Conservation (phyloP, 805 yeast genomes). For the Ogataea wickerhamii region DNA sequence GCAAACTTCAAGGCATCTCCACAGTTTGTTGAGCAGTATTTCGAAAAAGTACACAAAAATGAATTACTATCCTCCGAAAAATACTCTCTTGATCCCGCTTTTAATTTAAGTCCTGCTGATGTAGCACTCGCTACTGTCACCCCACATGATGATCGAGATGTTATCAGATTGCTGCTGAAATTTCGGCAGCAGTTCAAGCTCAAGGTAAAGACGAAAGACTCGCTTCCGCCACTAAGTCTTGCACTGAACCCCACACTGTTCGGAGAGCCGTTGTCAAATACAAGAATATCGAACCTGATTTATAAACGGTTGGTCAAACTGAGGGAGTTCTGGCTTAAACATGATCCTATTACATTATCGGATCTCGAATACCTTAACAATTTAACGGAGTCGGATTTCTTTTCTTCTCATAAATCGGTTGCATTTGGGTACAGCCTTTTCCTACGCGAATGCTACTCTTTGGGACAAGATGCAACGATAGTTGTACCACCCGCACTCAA, state of each 20-base stretch:
- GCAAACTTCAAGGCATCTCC: constrained; percentile 2
- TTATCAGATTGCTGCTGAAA: not conserved
- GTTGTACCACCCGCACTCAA: constrained; percentile 5
- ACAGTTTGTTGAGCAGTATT: constrained; percentile 6
- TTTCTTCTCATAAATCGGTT: constrained; percentile 1
- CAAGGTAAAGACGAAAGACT: constrained; percentile 10
- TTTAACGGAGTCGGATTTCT: constrained; percentile 4
- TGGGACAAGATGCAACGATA: constrained; percentile 18
- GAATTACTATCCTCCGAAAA: constrained; percentile 2
- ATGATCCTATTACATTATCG: constrained; percentile 15
- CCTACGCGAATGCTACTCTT: constrained; percentile 7
- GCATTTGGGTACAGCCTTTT: constrained; percentile 18
- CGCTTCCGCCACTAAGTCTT: constrained; percentile 12
- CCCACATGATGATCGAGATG: not conserved
- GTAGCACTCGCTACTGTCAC: not conserved
- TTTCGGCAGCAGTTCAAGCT: constrained; percentile 15
- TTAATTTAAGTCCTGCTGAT: not conserved
- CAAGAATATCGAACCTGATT: constrained; percentile 16
- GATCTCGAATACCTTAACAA: constrained; percentile 19
- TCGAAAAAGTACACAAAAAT: constrained; percentile 1
- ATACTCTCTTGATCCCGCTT: not conserved
- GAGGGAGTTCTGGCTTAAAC: constrained; percentile 10
- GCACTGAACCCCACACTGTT: constrained; percentile 17
- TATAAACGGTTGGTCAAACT: constrained; percentile 14
- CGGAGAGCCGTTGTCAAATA: constrained; percentile 22